Conservation (phyloP, 2,329 filamentous ascomycete genomes). For the Fulvia fulva region DNA sequence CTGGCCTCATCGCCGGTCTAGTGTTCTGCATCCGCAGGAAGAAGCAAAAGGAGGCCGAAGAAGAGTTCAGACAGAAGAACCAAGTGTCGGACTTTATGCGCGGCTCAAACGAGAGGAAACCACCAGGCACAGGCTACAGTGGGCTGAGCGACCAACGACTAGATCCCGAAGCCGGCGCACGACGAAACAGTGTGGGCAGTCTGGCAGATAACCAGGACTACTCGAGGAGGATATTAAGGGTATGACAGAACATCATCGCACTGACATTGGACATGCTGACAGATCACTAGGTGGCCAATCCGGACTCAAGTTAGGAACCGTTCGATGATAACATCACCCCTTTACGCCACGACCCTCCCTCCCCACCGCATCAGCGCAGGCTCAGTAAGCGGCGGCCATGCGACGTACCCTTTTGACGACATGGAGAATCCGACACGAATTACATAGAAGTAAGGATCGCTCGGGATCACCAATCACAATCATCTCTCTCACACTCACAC, state of each 20-base stretch:
- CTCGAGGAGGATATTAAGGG: constrained; percentile 91
- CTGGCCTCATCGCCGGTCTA: constrained; percentile 61
- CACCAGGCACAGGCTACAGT: constrained; percentile 60
- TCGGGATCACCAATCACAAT: neutral
- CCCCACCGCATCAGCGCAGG: constrained; percentile 8
- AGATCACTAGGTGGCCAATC: constrained; percentile 14
- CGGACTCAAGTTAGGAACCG: constrained; percentile 18
- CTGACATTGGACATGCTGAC: neutral
- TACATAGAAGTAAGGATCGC: neutral
- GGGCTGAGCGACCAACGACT: constrained; percentile 83
- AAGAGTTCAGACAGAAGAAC: constrained; percentile 78
- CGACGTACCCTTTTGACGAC: constrained; percentile 17
- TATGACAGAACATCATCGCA: constrained; percentile 43
- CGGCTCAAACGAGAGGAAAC: constrained; percentile 50
- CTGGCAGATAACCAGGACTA: constrained; percentile 92
- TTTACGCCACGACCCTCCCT: neutral
- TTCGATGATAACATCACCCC: constrained; percentile 3
- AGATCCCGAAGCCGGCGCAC: constrained; percentile 63
- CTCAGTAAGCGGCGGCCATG: constrained; percentile 12
- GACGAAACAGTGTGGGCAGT: constrained; percentile 71
- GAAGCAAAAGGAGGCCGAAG: constrained; percentile 73
- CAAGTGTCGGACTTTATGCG: constrained; percentile 68
- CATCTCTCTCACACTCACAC: neutral
- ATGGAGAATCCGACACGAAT: constrained; percentile 1
- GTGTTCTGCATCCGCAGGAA: constrained; percentile 74